These are phyloP conservation scores for Leptographium galeiforme DNA, from an alignment of 2,329 filamentous ascomycete genomes.

Conservation along the genomic window DNA sequence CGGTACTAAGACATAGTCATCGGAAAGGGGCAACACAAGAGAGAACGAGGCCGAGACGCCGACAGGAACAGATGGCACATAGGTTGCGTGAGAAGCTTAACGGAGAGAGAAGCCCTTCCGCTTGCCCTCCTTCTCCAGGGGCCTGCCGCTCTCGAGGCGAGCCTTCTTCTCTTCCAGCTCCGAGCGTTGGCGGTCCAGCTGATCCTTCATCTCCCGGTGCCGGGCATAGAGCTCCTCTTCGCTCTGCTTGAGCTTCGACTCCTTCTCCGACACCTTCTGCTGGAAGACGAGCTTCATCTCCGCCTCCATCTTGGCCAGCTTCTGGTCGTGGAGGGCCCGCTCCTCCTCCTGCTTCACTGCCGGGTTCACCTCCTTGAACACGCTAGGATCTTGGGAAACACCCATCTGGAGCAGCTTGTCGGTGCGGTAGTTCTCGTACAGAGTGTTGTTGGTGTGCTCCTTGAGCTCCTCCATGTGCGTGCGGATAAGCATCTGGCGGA, in stretches of 20 bases:
- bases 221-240: slow-evolving; percentile 97
- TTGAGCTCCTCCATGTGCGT: slow-evolving; percentile 99
- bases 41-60: slow-evolving; percentile 8
- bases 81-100: slow-evolving; percentile 34
- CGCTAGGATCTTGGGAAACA: slow-evolving; percentile 93
- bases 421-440: slow-evolving; percentile 98
- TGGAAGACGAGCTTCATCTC: slow-evolving; percentile 99
- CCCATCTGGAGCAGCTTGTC: slow-evolving; percentile 99
- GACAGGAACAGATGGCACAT: neutral
- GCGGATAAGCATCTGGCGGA: slow-evolving; percentile 98
- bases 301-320: slow-evolving; percentile 99
- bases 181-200: slow-evolving; percentile 84
- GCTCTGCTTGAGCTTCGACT: slow-evolving; percentile 98
- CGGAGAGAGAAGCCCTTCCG: slow-evolving; percentile 99
- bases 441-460: slow-evolving; percentile 96
- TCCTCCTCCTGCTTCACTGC: slow-evolving; percentile 99
- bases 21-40: slow-evolving; percentile 14
- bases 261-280: slow-evolving; percentile 98
- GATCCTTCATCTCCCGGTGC: slow-evolving; percentile 99
- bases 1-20: slow-evolving; percentile 42
- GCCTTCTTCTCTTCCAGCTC: slow-evolving; percentile 98
- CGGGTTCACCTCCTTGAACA: slow-evolving; percentile 99
- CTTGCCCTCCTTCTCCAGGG: slow-evolving; percentile 95
- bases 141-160: slow-evolving; percentile 86
- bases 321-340: slow-evolving; percentile 94